Percentiles rank a stretch among this genome's conserved stretches.
These are phyloP conservation scores for Suillus fuscotomentosus DNA, from an alignment of 768 basidiomycete species.

Conservation along the genomic window DNA sequence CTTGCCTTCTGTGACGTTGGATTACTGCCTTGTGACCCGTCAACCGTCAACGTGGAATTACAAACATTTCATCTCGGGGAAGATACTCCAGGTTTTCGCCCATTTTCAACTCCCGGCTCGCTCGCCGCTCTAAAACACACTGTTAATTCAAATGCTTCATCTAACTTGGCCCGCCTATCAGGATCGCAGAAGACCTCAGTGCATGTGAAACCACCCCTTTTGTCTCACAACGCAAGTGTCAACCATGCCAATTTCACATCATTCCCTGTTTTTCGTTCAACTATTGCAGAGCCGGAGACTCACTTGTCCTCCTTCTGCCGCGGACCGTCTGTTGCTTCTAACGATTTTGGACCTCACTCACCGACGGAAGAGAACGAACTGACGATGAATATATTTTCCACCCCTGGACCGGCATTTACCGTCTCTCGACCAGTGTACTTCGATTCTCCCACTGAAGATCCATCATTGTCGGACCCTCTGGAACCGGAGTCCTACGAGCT, in stretches of 20 bases:
- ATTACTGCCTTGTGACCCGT: background rate
- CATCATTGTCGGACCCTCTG: conserved; percentile 38
- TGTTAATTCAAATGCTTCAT: background rate
- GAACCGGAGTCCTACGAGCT: conserved; percentile 36
- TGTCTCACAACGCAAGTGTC: background rate
- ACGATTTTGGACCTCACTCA: background rate
- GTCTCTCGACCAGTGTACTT: conserved; percentile 41
- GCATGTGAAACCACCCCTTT: background rate
- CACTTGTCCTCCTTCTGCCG: background rate
- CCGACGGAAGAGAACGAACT: background rate
- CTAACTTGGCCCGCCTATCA: background rate
- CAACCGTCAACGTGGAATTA: background rate
- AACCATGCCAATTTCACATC: background rate
- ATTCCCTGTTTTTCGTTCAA: background rate
- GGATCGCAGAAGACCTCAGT: background rate
- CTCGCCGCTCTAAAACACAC: background rate
- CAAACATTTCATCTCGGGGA: background rate
- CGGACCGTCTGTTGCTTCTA: background rate
- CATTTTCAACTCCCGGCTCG: background rate
- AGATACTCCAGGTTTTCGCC: background rate
- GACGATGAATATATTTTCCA: conserved; percentile 34
- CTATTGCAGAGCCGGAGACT: background rate
- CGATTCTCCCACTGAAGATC: conserved; percentile 53
- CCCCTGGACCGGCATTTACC: conserved; percentile 45
- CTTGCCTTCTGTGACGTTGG: background rate